A percentile compares a stretch with the other conserved stretches of the same genome.
phyloP scores from a whole-genome alignment of 306 rosid genomes.

The Ziziphus jujuba region DNA sequence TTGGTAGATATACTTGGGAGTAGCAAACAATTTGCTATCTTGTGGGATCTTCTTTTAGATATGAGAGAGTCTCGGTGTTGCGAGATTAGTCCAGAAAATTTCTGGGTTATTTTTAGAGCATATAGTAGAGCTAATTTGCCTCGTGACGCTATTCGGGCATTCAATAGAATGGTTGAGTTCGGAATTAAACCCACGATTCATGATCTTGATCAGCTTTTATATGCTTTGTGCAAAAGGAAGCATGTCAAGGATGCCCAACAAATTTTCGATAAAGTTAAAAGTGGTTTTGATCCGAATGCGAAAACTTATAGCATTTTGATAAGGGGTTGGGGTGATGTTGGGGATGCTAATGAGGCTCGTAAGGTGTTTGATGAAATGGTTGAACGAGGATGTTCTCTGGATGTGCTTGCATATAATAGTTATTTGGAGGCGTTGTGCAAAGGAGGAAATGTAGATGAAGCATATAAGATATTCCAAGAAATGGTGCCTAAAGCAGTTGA shows the following conservation, averaged over 20 bases:
- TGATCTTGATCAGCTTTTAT: slow-evolving; percentile 75
- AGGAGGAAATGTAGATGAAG: slow-evolving; percentile 65
- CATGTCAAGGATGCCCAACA: slow-evolving; percentile 67
- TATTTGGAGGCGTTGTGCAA: slow-evolving; percentile 71
- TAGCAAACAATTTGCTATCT: slow-evolving; percentile 67
- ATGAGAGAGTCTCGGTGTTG: slow-evolving; percentile 49
- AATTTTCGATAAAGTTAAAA: slow-evolving; percentile 63
- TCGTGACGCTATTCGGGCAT: slow-evolving; percentile 72
- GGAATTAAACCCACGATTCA: slow-evolving; percentile 53
- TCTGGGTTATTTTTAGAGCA: slow-evolving; percentile 72
- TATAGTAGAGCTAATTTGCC: slow-evolving; percentile 76
- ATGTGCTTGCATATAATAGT: slow-evolving; percentile 70
- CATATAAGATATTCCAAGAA: slow-evolving; percentile 46
- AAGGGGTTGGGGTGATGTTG: slow-evolving; percentile 73
- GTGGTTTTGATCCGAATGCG: slow-evolving; percentile 41
- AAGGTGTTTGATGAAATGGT: slow-evolving; percentile 79
- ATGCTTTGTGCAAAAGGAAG: slow-evolving; percentile 62
- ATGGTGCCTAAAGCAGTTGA: slow-evolving; percentile 51
- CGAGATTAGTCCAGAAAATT: slow-evolving; percentile 49
- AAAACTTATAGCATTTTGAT: slow-evolving; percentile 75
- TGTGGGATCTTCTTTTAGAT: slow-evolving; percentile 86
- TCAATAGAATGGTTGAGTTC: slow-evolving; percentile 74
- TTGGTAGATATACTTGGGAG: slow-evolving; percentile 73
- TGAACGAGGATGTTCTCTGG: slow-evolving; percentile 52
- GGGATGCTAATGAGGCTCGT: slow-evolving; percentile 52